Base-by-base conservation (phyloP, 1,139 yeast species). In the Taphrina sp. region DNA sequence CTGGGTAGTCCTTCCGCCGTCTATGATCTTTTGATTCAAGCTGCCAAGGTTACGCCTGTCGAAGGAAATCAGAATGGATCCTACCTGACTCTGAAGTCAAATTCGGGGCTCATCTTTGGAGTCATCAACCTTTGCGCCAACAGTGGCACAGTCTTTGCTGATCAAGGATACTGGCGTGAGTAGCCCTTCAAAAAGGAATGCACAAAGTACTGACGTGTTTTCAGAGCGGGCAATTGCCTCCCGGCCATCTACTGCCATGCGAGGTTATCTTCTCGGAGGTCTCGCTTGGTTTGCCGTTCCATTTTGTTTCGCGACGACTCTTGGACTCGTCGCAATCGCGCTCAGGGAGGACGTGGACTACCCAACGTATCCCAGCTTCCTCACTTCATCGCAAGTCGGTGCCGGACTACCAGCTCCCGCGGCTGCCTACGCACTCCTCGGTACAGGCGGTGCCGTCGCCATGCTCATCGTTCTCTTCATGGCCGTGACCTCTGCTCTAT, bases 401-500 rank as follows among this genome's bases (percentile, higher is more conserved):
- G 71, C 74, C 39, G 80, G 80, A 19, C 65, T 76, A 43, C 75
- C 73, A 4, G 67, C 74, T 33, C 77, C 75, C 12, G 74, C 75
- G 7, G 70, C 76, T 10, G 76, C 76, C 4, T 67, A 69, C 37
- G 70, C 73, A 33, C 60, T 76, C 23, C 65, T 76, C 67, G 80
- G 79, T 2, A 73, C 70, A 53, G 70, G 73, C 8, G 80, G 80
- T 8, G 69, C 74, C 1, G 73, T 69, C 7, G 67, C 74, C 64
- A 70, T 74, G 33, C 62, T 76, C 49, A 64, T 75, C 38, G 74
- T 76, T 75, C 72, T 77, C 3, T 77, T 76, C 69, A 68, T 77
- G 65, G 74, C 80, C 1, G 77, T 74, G 3, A 76, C 80, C 1
- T 74, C 80, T 1, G 75, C 80, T 1, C 71, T 73, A 60, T 73